Base-by-base conservation (phyloP, 306 rosid species). In the Dryas alaskensis region DNA sequence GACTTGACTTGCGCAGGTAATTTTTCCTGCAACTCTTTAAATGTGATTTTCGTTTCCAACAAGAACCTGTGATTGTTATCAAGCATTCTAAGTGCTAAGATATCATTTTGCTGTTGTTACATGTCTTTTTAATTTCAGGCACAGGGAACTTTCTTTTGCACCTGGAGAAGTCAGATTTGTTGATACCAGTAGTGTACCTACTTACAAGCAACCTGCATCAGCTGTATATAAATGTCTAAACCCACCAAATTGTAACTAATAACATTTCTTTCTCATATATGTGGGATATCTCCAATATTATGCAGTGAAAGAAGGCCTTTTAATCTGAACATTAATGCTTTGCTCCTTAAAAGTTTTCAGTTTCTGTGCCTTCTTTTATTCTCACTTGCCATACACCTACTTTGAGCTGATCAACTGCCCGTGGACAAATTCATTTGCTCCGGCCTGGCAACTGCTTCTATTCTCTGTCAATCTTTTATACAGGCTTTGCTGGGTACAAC, bases 121-220 rank as follows among this genome's bases (percentile, higher is more conserved):
- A 52, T 40, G 54, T 48, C 16, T 9, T 47, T 69, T 70, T 25
- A 16, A 75, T 83, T 89, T 85, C 90, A 94, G 96, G 92, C 98
- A 91, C 66, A 81, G 83, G 67, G 96, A 91, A 37, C 85, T 94
- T 82, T 88, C 95, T 59, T 94, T 94, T 53, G 85, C 88, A 6
- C 92, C 96, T 0, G 98, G 98, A n/a, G 97, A 89, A 87, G 95
- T 94, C 54, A 89, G 98, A 47, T 89, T 88, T 73, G 87, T 94
- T 48, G 98, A 91, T 61, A 31, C 86, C 76, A 83, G 53, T 46
- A 93, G 94, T 73, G 89, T 91, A 60, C 97, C 98, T 65, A 9
- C 85, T 58, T 94, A 94, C 79, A 93, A 91, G 84, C 92, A 81
- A 72, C 97, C 98, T 40, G 86, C 91, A 42, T 93, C 98, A 61